Conservation (phyloP, 441 rosid genomes). For the Adansonia madagascariensis region DNA sequence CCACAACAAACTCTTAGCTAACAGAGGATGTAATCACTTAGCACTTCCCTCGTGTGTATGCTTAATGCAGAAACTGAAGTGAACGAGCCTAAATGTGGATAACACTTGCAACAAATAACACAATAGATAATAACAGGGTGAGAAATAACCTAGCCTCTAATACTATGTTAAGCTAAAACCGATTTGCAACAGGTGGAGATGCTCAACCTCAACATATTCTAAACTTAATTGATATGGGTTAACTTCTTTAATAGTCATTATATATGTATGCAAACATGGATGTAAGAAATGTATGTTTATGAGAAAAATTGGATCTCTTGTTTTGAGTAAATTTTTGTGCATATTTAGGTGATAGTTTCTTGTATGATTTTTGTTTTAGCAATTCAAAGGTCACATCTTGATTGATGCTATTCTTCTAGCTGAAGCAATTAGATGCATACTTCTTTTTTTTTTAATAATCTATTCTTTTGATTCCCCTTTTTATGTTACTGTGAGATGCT, state of each 20-base stretch:
- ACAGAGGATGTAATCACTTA: background rate
- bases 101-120: background rate
- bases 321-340: background rate
- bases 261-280: background rate
- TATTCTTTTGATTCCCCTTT: background rate
- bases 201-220: background rate
- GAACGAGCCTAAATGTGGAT: background rate
- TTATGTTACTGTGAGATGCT: background rate
- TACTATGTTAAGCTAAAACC: constrained; percentile 10
- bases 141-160: background rate
- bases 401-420: constrained; percentile 8
- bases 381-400: background rate
- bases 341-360: background rate
- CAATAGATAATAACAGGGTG: background rate
- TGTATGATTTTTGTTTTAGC: background rate
- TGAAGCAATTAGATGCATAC: background rate
- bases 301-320: background rate
- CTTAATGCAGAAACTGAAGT: constrained; percentile 1
- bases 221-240: background rate
- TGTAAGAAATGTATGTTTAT: constrained; percentile 1
- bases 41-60: background rate
- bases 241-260: background rate
- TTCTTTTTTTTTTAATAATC: background rate
- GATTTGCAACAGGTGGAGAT: background rate
- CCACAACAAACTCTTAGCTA: background rate